A percentile compares a stretch with the other conserved stretches of the same genome.
Conservation (phyloP, 1,284 basidiomycete genomes). For the Tremellales sp. region DNA sequence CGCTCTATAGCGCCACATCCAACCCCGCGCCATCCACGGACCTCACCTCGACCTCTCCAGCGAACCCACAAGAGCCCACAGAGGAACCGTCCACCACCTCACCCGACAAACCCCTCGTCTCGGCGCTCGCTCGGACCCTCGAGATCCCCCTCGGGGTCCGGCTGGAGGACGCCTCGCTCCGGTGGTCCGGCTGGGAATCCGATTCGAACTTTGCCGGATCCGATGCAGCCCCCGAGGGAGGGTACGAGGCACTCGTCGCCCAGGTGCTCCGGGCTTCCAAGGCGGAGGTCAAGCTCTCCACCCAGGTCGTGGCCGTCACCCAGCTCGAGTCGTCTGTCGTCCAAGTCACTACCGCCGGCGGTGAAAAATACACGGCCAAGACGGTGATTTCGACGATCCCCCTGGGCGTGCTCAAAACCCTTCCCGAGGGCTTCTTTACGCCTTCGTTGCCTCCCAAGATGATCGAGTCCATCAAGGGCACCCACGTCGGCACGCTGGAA, state of each 20-base stretch:
- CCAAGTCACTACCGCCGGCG: slow-evolving; percentile 29
- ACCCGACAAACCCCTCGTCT: slow-evolving; percentile 27
- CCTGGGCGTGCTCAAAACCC: slow-evolving; percentile 47
- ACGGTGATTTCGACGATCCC: slow-evolving; percentile 50
- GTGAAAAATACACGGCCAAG: slow-evolving; percentile 36
- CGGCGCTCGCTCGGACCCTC: slow-evolving; percentile 48
- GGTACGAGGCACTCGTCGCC: slow-evolving; percentile 50
- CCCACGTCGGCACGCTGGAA: slow-evolving; percentile 50
- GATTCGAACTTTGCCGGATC: slow-evolving; percentile 50
- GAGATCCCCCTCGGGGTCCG: slow-evolving; percentile 52
- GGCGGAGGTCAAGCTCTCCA: slow-evolving; percentile 40
- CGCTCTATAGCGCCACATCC: slow-evolving; percentile 18
- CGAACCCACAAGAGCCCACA: too few species aligned
- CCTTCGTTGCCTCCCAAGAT: slow-evolving; percentile 39
- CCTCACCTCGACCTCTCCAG: slow-evolving; percentile 5
- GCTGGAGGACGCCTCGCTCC: slow-evolving; percentile 47
- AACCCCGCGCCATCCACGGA: not conserved
- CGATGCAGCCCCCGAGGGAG: slow-evolving; percentile 53
- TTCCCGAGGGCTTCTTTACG: slow-evolving; percentile 32
- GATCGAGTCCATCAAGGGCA: slow-evolving; percentile 35
- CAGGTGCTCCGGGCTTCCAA: slow-evolving; percentile 44
- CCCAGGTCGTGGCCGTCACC: slow-evolving; percentile 29
- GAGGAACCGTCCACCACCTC: slow-evolving; percentile 2
- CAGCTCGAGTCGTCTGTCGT: slow-evolving; percentile 17
- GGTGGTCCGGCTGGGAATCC: slow-evolving; percentile 49